Evolutionary conservation across 129 eudicot species (phyloP).

Genomic region (Pittosporum tobira): DNA sequence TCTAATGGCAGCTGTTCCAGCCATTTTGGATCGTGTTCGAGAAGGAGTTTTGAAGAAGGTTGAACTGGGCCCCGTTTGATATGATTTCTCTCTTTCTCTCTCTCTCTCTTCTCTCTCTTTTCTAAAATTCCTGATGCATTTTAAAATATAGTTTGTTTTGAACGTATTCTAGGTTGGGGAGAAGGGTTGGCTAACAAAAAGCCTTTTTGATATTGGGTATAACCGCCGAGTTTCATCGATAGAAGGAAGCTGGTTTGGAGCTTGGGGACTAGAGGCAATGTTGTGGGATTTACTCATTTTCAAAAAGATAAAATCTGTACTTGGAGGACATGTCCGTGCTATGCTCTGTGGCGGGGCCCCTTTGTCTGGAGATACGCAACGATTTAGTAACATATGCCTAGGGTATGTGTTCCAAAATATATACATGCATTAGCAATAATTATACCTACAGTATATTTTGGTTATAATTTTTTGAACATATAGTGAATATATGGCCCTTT

Average conservation of each 20-base stretch:
- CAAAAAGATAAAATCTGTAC: conserved; percentile 54
- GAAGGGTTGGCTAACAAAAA: conserved; percentile 72
- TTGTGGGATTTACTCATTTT: conserved; percentile 79
- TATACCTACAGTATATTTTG: too few relatives aligned
- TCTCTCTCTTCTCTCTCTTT: too few relatives aligned
- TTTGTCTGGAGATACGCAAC: conserved; percentile 82
- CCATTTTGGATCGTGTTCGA: conserved; percentile 89
- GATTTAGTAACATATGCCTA: conserved; percentile 82
- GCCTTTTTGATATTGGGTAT: conserved; percentile 61
- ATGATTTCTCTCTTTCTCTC: too few relatives aligned
- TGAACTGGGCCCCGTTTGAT: background rate
- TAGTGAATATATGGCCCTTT: background rate
- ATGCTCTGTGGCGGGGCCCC: conserved; percentile 99
- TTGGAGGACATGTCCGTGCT: conserved; percentile 82
- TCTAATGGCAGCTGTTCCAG: conserved; percentile 91
- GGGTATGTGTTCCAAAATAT: conserved; percentile 45
- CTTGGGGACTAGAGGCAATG: conserved; percentile 67
- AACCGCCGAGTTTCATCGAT: conserved; percentile 70
- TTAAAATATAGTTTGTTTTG: too few relatives aligned
- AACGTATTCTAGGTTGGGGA: conserved; percentile 55
- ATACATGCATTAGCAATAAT: too few relatives aligned
- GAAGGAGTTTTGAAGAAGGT: conserved; percentile 93
- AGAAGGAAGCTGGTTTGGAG: conserved; percentile 93
- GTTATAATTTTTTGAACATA: too few relatives aligned
- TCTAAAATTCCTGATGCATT: background rate